phyloP scores from a whole-genome alignment of 495 filamentous ascomycete genomes.

The Neurospora sp. region DNA sequence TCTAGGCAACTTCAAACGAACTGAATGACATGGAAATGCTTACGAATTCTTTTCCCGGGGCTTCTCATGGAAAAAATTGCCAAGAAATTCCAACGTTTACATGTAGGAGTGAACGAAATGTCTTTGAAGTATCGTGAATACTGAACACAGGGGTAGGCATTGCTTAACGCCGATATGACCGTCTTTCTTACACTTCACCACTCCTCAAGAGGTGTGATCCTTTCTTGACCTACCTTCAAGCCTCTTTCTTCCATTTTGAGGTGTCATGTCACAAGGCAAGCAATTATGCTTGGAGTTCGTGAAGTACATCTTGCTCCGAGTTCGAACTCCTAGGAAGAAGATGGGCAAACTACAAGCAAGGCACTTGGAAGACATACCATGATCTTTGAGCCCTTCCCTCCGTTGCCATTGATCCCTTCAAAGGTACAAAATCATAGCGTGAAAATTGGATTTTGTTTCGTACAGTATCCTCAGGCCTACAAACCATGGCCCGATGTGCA shows the following conservation, averaged over 20 bases:
- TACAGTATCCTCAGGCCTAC: background rate
- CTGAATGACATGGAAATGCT: background rate
- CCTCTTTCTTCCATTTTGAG: no score
- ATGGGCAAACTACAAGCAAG: background rate
- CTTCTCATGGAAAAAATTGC: background rate
- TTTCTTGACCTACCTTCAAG: background rate
- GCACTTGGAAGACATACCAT: background rate
- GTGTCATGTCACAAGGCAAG: no score
- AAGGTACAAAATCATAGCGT: background rate
- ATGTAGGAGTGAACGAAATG: background rate
- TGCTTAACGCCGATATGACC: background rate
- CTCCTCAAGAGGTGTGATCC: background rate
- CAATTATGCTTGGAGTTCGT: no score
- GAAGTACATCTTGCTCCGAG: no score
- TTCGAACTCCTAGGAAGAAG: no score
- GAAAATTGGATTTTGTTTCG: background rate
- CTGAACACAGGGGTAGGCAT: background rate
- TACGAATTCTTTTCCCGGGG: background rate
- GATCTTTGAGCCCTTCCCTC: background rate
- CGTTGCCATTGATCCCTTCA: background rate
- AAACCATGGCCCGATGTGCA: background rate
- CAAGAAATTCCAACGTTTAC: background rate
- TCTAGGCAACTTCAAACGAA: background rate
- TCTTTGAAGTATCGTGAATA: background rate
- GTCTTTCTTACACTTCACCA: background rate